phyloP scores from a whole-genome alignment of 208 protist species.

The Trypanosoma boissoni region DNA sequence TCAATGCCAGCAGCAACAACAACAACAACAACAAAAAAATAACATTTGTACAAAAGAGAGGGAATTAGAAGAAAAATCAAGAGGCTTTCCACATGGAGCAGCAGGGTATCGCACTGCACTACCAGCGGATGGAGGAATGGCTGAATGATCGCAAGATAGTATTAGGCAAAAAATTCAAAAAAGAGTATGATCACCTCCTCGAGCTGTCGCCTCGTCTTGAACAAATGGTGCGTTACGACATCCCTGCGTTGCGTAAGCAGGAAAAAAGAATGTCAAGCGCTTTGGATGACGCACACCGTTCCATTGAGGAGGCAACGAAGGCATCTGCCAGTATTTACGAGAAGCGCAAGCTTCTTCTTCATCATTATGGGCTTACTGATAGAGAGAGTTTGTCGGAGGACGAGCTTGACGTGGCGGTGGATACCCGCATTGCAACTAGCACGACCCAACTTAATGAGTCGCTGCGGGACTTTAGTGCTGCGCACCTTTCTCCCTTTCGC shows the following conservation, averaged over 20 bases:
- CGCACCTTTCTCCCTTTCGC: constrained; percentile 28
- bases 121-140: constrained; percentile 85
- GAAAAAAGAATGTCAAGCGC: constrained; percentile 35
- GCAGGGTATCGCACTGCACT: constrained; percentile 63
- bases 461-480: constrained; percentile 29
- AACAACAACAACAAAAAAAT: constrained; percentile 16
- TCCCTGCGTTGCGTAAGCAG: constrained; percentile 59
- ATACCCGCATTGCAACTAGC: constrained; percentile 32
- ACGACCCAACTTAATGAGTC: constrained; percentile 24
- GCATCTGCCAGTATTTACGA: constrained; percentile 29
- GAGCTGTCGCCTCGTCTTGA: constrained; percentile 44
- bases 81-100: constrained; percentile 33
- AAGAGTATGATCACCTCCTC: constrained; percentile 37
- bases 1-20: not conserved
- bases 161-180: constrained; percentile 53
- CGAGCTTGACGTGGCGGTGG: constrained; percentile 29
- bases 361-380: constrained; percentile 34
- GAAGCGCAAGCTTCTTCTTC: constrained; percentile 31
- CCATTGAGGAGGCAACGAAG: constrained; percentile 49
- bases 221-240: constrained; percentile 69
- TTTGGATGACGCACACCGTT: constrained; percentile 54
- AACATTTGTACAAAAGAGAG: not conserved
- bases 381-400: constrained; percentile 1
- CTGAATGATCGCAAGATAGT: constrained; percentile 58
- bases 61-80: not conserved